Base-by-base conservation (phyloP, 169 alveolate species). In the Plasmodium malariae region DNA sequence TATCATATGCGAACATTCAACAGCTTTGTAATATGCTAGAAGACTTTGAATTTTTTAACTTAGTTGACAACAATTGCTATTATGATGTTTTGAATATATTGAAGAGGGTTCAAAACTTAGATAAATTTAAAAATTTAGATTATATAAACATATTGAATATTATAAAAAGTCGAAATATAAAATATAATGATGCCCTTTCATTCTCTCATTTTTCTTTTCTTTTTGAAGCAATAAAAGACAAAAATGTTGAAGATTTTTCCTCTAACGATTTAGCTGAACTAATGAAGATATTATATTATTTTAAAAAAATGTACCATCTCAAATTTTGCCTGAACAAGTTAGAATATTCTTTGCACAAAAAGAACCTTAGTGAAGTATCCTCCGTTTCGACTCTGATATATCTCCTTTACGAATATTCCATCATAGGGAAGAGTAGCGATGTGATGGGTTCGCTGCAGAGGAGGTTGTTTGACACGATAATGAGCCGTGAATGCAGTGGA, bases 21-120 rank as follows among this genome's bases (percentile, higher is more conserved):
- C 91, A 83, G 30, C 48, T 83, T 0, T 83, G 91, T 30, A 83
- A 83, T 72, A 67, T 83, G 17, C 51, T 83, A 17, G 85, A 83
- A 43, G 91, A 83, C 37, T 34, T 83, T 30, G 74, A 83, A 83
- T 83, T 11, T 65, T 83, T 83, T 43, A 14, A 83, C 17, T 59
- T 83, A 68, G 67, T 67, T 57, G 91, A 83, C 67, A 68, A 83
- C 67, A 60, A 83, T 59, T 67, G 55, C 34, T 83, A 83, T 40
- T 83, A 83, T 83, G 91, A 67, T 32, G 70, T 83, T 21, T 65
- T 83, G 30, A 37, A 67, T 60, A 32, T 57, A 28, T 67, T 83
- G 28, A 83, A 67, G 19, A 26, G 12, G 1, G 24, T 45, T 32
- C 34, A 26, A 19, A 21, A 70, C 34, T 28, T 28, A 43, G 26